Base-by-base conservation (phyloP, 768 basidiomycete genomes). In the Mycena haematopus region DNA sequence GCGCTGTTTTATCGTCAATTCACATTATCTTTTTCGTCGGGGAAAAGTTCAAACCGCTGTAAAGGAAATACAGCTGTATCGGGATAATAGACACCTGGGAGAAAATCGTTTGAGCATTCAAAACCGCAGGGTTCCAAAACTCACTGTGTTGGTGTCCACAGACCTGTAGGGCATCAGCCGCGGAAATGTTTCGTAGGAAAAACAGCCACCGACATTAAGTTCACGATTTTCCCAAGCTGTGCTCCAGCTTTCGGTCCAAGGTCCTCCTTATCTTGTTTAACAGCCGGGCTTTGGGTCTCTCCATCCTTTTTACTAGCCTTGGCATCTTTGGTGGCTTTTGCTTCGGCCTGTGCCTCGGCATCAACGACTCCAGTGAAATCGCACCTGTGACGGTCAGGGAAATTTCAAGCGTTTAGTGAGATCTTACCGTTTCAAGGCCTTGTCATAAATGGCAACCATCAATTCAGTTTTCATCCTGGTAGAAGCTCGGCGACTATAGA, bases 361-460 rank as follows among this genome's bases (percentile, higher is more conserved):
- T 85, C 79, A 8, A 91, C 79, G 42, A 93, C 77, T 0, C 93
- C 95, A 0, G 90, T 91, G 63, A 87, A 91, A 72, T 96, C 94
- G 9, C 27, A 50, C 29, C 47, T 50, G 17, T 11, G 14, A n/a
- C 15, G 14, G 19, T 50, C 27, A n/a, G 19, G 6, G 19, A 50
- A 31, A 19, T 50, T 21, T 19, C 19, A 9, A 50, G 47, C 9
- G 3, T 29, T 19, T 5, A 31, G 27, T 50, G 47, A 11, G 29
- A 50, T 50, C 47, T 31, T 29, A 27, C 47, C 47, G 2, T 73
- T 90, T 90, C 46, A 96, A 75, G 1, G 93, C 86, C 72, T 97
- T 97, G 72, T 94, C 92, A 69, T 95, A 96, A 52, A 96, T 90
- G 2, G 88, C 76, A 0, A 90, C 86, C 89, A 93, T 94, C 15